phyloP scores from a whole-genome alignment of 352 stramenopile species.

The Globisporangium polare region DNA sequence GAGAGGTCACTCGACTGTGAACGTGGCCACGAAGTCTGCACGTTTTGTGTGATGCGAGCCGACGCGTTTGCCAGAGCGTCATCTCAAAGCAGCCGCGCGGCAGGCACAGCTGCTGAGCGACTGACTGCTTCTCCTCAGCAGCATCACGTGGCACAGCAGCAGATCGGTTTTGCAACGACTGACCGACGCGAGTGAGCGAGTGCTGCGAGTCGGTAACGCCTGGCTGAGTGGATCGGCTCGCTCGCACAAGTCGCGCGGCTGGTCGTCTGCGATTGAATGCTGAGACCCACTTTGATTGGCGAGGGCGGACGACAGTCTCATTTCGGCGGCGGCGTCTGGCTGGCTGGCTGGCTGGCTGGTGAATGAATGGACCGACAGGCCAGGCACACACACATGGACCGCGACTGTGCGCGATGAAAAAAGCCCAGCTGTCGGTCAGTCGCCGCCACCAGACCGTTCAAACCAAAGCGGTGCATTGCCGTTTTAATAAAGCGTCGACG shows the following conservation, averaged over 20 bases:
- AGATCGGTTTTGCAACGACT: not conserved
- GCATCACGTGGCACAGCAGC: not conserved
- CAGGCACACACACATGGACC: not conserved
- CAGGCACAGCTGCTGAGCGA: not conserved
- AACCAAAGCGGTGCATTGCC: not conserved
- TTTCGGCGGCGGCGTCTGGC: not conserved
- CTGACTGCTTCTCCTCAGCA: not conserved
- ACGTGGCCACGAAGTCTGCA: too few relatives aligned
- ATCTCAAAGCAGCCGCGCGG: too few relatives aligned
- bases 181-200: too few relatives aligned
- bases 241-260: not conserved
- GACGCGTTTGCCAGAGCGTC: too few relatives aligned
- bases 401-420: not conserved
- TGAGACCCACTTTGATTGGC: not conserved
- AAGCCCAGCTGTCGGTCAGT: not conserved
- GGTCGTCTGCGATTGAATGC: not conserved
- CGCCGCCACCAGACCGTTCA: not conserved
- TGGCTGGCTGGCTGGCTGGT: not conserved
- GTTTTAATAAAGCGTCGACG: not conserved
- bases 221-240: not conserved
- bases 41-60: too few relatives aligned
- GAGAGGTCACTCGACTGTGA: too few relatives aligned
- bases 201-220: not conserved
- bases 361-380: too few relatives aligned
- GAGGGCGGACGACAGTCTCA: not conserved